Conservation (phyloP, 2,329 filamentous ascomycete genomes). For the Sodiomyces alkalinus region DNA sequence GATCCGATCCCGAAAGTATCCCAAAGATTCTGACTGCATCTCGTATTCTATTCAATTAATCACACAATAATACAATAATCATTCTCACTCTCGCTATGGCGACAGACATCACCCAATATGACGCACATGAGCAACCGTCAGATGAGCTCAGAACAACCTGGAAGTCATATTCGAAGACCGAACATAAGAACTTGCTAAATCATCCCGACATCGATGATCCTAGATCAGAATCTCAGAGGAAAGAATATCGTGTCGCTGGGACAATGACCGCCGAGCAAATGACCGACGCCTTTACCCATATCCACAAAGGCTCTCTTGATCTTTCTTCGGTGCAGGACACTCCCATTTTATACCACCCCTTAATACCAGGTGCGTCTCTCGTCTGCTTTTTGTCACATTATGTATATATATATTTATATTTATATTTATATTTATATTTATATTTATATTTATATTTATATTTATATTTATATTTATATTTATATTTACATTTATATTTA, state of each 20-base stretch:
- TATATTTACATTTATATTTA: no score
- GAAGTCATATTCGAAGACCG: constrained; percentile 56
- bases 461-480: no score
- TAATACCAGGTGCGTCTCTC: constrained; percentile 52
- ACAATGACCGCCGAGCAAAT: constrained; percentile 27
- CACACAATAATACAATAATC: no score
- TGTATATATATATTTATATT: not conserved
- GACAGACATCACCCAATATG: constrained; percentile 34
- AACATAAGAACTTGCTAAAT: constrained; percentile 31
- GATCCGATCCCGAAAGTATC: no score
- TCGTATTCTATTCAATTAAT: no score
- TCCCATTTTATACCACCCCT: constrained; percentile 45
- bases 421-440: no score
- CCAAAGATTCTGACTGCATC: no score
- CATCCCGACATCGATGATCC: constrained; percentile 40
- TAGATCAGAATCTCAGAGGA: constrained; percentile 18
- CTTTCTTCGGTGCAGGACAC: constrained; percentile 19
- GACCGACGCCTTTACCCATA: constrained; percentile 24
- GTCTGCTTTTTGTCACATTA: not conserved
- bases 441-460: no score
- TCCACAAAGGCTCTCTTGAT: constrained; percentile 18
- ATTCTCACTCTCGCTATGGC: constrained; percentile 19
- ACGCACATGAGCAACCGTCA: constrained; percentile 68
- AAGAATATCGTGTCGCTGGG: constrained; percentile 29
- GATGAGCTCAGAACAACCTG: constrained; percentile 53